Base-by-base conservation (phyloP, 768 basidiomycete species). In the Rhizopogon salebrosus region DNA sequence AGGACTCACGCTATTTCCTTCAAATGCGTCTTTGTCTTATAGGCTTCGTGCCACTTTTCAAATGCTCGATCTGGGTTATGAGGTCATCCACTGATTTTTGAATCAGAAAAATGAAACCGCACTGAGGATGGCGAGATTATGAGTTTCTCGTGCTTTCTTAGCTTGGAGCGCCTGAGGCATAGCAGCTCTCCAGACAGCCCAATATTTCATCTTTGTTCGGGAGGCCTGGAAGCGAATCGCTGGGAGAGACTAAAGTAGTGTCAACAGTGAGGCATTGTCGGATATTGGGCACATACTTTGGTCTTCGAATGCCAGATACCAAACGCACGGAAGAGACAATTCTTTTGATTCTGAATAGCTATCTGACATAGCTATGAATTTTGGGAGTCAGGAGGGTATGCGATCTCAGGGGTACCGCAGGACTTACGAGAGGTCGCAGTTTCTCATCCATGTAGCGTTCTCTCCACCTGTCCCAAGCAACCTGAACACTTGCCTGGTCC, bases 1-100 rank as follows among this genome's bases (percentile, higher is more conserved):
- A 56, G 50, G 48, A 83, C 89, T 75, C 66, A 93, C 91, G 87
- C 88, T 43, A 91, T 84, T 48, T 91, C 89, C 65, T 89, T 90
- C 38, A 86, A 75, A 37, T 86, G 84, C 38, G 84, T 75, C 63
- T 86, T 89, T 16, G 82, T 82, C 62, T 79, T 78, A 57, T 89
- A 82, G 13, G 73, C 73, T 63, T 84, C 79, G n/a, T 75, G 58
- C 92, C 92, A 94, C 53, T 74, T 81, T 40, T 77, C 75, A 42
- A 91, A 75, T 39, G 64, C 74, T 76, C 52, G 73, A 83, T 89
- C 61, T 49, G 46, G 34, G 45, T 51, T 5, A 49, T 18, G 14
- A 51, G 20, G 42, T 42, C 10, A 49, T 50, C 26, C 20, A 49
- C 23, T 20, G 7, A 34, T 52, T 24, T n/a, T 41, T 29, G 20